These are phyloP conservation scores for Aspergillus tubingensis DNA, from an alignment of 2,329 filamentous ascomycete genomes.

Conservation along the genomic window DNA sequence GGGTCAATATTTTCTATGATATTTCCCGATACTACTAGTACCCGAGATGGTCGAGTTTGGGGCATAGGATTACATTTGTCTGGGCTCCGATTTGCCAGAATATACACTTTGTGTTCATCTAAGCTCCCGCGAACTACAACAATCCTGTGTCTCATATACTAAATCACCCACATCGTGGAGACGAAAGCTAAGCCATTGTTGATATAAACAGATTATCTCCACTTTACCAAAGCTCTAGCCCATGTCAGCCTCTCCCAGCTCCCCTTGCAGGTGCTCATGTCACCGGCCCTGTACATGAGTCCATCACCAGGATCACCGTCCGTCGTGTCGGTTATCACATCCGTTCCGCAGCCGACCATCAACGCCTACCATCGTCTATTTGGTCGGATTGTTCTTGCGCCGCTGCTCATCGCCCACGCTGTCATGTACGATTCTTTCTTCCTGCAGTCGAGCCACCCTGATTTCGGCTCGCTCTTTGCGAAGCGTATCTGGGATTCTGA, in stretches of 20 bases:
- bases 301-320: slow-evolving; percentile 51
- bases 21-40: background rate
- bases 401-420: slow-evolving; percentile 56
- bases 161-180: background rate
- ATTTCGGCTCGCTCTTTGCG: slow-evolving; percentile 45
- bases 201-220: slow-evolving; percentile 58
- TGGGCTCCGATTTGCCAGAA: slow-evolving; percentile 1
- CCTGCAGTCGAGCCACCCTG: slow-evolving; percentile 45
- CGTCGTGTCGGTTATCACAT: slow-evolving; percentile 55
- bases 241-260: slow-evolving; percentile 62
- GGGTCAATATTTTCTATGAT: slow-evolving; percentile 24
- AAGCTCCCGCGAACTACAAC: background rate
- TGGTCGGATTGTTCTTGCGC: slow-evolving; percentile 54
- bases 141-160: background rate
- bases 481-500: slow-evolving; percentile 59
- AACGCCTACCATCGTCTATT: slow-evolving; percentile 60
- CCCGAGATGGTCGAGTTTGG: background rate
- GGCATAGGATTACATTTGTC: background rate
- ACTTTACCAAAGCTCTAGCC: slow-evolving; percentile 64
- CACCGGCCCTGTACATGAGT: slow-evolving; percentile 39
- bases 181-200: background rate
- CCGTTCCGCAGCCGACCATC: slow-evolving; percentile 57
- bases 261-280: slow-evolving; percentile 61
- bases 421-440: slow-evolving; percentile 61
- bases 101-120: background rate